Percentiles rank a stretch among this genome's conserved stretches.
Evolutionary conservation across 352 stramenopile genomes (phyloP).

Genomic region (Globisporangium abappressorium): DNA sequence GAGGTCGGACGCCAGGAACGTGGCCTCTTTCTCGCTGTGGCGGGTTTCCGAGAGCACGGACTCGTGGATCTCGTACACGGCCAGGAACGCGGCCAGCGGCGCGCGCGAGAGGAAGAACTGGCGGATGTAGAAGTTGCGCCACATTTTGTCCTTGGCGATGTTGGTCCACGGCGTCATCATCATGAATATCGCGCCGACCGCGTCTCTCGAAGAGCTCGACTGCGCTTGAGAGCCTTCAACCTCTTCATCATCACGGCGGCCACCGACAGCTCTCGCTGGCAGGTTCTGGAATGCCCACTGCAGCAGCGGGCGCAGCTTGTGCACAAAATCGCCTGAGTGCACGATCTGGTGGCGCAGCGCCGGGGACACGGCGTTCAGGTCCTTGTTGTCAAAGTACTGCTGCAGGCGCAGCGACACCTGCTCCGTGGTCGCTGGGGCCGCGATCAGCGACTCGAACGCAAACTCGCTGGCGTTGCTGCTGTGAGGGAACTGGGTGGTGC

Average conservation of each 20-base stretch:
- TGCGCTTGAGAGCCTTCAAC: neutral
- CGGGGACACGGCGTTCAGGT: conserved; percentile 19
- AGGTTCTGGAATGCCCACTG: conserved; percentile 38
- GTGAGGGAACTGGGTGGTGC: neutral
- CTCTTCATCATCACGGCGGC: neutral
- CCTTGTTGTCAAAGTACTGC: conserved; percentile 30
- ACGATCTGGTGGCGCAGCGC: conserved; percentile 28
- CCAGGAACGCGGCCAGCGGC: conserved; percentile 41
- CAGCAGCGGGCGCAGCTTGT: conserved; percentile 32
- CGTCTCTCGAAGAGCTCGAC: neutral
- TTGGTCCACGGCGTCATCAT: conserved; percentile 51
- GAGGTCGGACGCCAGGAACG: conserved; percentile 28
- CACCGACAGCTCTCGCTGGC: neutral
- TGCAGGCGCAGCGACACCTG: conserved; percentile 28
- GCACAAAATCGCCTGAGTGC: conserved; percentile 27
- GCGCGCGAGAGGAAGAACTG: conserved; percentile 58
- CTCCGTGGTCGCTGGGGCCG: conserved; percentile 15
- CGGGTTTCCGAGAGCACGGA: conserved; percentile 1
- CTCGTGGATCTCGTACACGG: conserved; percentile 25
- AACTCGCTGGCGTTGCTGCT: neutral
- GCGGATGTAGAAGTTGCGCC: conserved; percentile 58
- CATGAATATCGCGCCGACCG: conserved; percentile 29
- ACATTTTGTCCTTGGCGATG: conserved; percentile 37
- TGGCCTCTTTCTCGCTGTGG: conserved; percentile 17
- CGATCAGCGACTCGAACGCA: conserved; percentile 26